These are phyloP conservation scores for Cucurbita moschata DNA, from an alignment of 306 rosid genomes.

Conservation along the genomic window DNA sequence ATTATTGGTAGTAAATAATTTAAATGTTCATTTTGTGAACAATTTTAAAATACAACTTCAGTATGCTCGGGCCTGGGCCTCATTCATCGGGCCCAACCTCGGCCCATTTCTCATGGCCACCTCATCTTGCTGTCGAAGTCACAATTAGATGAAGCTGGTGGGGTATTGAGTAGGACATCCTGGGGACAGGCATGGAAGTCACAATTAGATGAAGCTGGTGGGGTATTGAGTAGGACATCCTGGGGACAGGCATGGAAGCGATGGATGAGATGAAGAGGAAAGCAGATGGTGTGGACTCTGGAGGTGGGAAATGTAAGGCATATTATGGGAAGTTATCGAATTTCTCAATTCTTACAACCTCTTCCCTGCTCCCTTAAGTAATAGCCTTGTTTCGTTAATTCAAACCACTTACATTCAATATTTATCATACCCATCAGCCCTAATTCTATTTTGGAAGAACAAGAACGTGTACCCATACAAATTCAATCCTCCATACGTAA, in stretches of 20 bases:
- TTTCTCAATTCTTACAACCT: neutral
- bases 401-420: neutral
- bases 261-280: slow-evolving; percentile 40
- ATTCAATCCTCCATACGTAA: neutral
- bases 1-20: too few relatives aligned
- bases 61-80: slow-evolving; percentile 43
- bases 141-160: slow-evolving; percentile 7
- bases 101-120: slow-evolving; percentile 33
- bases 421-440: neutral
- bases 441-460: neutral
- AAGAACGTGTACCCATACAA: neutral
- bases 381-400: neutral
- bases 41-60: neutral
- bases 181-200: slow-evolving; percentile 33
- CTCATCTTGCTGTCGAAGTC: slow-evolving; percentile 44
- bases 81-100: slow-evolving; percentile 27
- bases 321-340: neutral
- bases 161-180: slow-evolving; percentile 21
- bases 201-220: slow-evolving; percentile 7
- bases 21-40: too few relatives aligned
- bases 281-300: slow-evolving; percentile 7
- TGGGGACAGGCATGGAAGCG: slow-evolving; percentile 31
- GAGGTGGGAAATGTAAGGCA: too few relatives aligned
- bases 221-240: slow-evolving; percentile 21
- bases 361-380: neutral